Base-by-base conservation (phyloP, 805 yeast species). In the Blastobotrys chiropterorum region DNA sequence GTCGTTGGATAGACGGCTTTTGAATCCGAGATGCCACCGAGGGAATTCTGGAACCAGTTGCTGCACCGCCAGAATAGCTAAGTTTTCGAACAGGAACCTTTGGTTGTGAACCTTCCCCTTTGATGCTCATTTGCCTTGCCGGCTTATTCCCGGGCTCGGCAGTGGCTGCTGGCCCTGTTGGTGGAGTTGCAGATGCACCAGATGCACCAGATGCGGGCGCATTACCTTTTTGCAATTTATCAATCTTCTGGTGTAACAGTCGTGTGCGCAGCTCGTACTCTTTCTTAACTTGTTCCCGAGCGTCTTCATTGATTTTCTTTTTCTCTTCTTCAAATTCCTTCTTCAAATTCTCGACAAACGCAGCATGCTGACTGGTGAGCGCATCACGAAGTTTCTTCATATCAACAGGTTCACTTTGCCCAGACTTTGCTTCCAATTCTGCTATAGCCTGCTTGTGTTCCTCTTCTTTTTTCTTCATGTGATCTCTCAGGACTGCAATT, bases 241-340 rank as follows among this genome's bases (percentile, higher is more conserved):
- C 81, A n/a, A 79, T 68, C 63, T 77, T 81, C 56, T 73, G 72
- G 58, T 74, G 76, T 58, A 80, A 69, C 65, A 84, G 75, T 53
- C 74, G 77, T 52, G 76, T 74, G 58, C 81, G 77, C 65, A 85
- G 76, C 53, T 78, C 84, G 46, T 75, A 76, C 60, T 81, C 82
- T 62, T 80, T 78, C 47, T 78, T 77, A 43, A 79, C 76, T 21
- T 78, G 77, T 49, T 72, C 70, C 47, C 78, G 69, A 2, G 77
- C 74, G 45, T 72, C 76, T 31, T 71, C 73, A 16, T 76, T 72
- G 44, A 26, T 26, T 11, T 26, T 26, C 34, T 26, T 26, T 11
- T 26, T 26, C 73, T 71, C 53, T 72, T 68, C 59, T 48, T 61
- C 64, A 17, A 11, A 50, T 51, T 26, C 68, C 61, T 16, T 62